Base-by-base conservation (phyloP, 2,329 filamentous ascomycete genomes). In the Neonectria faginata region DNA sequence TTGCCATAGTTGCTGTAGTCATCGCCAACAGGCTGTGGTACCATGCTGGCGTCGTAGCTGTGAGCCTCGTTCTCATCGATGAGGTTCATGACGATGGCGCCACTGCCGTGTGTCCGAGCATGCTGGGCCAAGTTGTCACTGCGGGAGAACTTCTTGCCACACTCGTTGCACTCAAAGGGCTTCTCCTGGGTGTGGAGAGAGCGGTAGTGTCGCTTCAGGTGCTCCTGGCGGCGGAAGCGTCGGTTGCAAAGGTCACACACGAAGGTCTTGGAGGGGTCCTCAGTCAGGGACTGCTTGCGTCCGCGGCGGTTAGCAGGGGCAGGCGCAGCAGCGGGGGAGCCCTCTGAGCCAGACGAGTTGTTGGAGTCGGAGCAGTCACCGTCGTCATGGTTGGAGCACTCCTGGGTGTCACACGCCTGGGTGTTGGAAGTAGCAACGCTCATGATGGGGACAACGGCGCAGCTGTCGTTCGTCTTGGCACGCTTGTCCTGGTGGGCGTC, bases 121-220 rank as follows among this genome's bases (percentile, higher is more conserved):
- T 99, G 96, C 82, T 99, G 96, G 25, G 94, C 92, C 16, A 99
- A 88, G 85, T 99, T 99, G 83, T 99, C 96, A 73, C 93, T 97
- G 74, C 96, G 91, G 20, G 95, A 98, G 84, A 98, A 99, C 85
- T 97, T 97, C 91, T 99, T 99, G 74, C 96, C 95, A 76, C 96
- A 99, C 83, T 99, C 95, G 70, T 90, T 88, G 86, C 96, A 99
- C 83, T 97, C 93, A 75, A 98, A 99, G 5, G 96, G 96, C 89
- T 98, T 99, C 79, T 98, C 96, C 77, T 97, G 91, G 1, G 96
- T 99, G 86, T 99, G 96, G 52, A 99, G 93, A 63, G 96, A 98
- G 73, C 96, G 91, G 86, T 97, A 97, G 85, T 99, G 96, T 68
- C 96, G 92, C 89, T 99, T 99, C 65, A 99, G 89, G 77, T 99